Conservation (phyloP, 768 basidiomycete species). For the Rhodosporidiobolus odoratus region DNA sequence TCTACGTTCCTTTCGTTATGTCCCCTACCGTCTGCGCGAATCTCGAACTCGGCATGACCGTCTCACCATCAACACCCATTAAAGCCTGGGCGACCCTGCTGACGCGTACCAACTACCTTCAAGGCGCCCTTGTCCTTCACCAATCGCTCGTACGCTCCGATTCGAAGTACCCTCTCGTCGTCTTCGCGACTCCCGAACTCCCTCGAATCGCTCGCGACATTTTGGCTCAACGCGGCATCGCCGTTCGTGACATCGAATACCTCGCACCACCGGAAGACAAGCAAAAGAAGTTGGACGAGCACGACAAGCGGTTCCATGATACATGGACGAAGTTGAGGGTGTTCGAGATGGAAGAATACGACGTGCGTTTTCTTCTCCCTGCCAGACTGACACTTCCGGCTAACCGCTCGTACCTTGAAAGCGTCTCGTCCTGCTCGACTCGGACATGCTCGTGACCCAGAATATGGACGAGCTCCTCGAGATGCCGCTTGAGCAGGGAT, state of each 20-base stretch:
- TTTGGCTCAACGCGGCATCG: constrained; percentile 57
- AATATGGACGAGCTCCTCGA: constrained; percentile 71
- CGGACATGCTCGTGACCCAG: constrained; percentile 74
- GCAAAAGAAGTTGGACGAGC: constrained; percentile 26
- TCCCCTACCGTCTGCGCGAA: background rate
- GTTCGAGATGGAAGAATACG: constrained; percentile 47
- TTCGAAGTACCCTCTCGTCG: constrained; percentile 69
- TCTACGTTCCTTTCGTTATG: too few relatives aligned
- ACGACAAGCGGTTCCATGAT: constrained; percentile 54
- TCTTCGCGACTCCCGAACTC: constrained; percentile 64
- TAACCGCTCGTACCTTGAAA: constrained; percentile 13
- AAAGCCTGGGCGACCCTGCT: constrained; percentile 64
- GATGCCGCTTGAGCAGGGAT: constrained; percentile 56
- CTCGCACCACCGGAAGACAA: constrained; percentile 52
- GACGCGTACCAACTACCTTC: constrained; percentile 60
- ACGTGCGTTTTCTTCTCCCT: constrained; percentile 37
- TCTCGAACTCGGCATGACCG: background rate
- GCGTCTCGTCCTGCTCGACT: constrained; percentile 68
- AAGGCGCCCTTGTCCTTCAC: constrained; percentile 61
- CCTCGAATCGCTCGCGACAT: constrained; percentile 54
- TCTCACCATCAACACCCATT: background rate
- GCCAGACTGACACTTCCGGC: background rate
- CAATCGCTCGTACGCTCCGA: constrained; percentile 55
- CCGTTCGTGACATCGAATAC: constrained; percentile 57
- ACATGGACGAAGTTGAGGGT: constrained; percentile 60